phyloP scores from a whole-genome alignment of 2,329 filamentous ascomycete genomes.

The Penicillium sp. region DNA sequence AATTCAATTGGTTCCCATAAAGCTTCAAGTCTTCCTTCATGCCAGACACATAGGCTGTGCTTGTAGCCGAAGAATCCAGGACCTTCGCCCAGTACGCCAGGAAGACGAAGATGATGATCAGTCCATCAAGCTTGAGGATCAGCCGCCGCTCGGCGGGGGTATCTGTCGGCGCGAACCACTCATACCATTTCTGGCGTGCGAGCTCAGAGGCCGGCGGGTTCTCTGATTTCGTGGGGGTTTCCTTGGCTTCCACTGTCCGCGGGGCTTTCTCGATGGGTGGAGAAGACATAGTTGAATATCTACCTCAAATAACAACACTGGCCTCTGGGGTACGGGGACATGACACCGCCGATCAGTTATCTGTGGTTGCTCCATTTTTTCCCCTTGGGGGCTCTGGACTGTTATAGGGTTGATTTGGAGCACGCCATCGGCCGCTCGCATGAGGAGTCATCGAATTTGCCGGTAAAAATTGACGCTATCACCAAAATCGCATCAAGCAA shows the following conservation, averaged over 20 bases:
- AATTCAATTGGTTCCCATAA: constrained; percentile 26
- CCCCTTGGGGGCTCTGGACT: neutral
- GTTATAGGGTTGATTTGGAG: neutral
- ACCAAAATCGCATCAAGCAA: constrained; percentile 1
- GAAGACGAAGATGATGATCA: constrained; percentile 24
- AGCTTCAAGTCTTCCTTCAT: constrained; percentile 25
- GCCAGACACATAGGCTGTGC: constrained; percentile 25
- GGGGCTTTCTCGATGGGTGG: constrained; percentile 10
- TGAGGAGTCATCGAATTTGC: neutral
- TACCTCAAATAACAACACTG: neutral
- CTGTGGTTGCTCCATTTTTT: neutral
- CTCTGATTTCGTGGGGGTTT: constrained; percentile 2
- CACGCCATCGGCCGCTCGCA: constrained; percentile 4
- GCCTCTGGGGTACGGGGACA: neutral
- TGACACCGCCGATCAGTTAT: neutral
- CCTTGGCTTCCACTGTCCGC: neutral
- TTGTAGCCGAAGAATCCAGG: constrained; percentile 23
- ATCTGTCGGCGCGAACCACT: constrained; percentile 22
- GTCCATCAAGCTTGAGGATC: constrained; percentile 22
- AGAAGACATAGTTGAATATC: neutral
- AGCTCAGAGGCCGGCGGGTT: neutral
- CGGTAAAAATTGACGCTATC: neutral
- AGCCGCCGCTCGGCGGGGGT: constrained; percentile 18
- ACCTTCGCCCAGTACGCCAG: constrained; percentile 22
- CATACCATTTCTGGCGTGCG: constrained; percentile 20